Conservation (phyloP, 805 yeast genomes). For the Debaryomyces maramus region DNA sequence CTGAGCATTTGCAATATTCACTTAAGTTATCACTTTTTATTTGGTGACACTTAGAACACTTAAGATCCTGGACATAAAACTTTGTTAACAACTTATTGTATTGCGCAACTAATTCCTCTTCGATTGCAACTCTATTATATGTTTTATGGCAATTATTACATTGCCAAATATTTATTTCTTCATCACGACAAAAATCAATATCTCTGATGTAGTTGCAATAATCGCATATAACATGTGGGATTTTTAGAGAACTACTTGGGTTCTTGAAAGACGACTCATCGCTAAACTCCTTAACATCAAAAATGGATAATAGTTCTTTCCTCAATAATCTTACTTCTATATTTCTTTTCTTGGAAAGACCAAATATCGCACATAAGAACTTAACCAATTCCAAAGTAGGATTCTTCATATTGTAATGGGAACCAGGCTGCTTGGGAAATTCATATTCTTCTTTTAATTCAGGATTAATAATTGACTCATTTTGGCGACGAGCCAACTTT, state of each 20-base stretch:
- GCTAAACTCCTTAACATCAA: slow-evolving; percentile 85
- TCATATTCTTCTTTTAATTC: slow-evolving; percentile 62
- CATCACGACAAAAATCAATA: slow-evolving; percentile 79
- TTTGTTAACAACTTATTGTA: slow-evolving; percentile 54
- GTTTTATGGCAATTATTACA: slow-evolving; percentile 67
- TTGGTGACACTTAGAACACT: slow-evolving; percentile 73
- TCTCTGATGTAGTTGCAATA: slow-evolving; percentile 74
- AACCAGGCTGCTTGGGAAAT: slow-evolving; percentile 79
- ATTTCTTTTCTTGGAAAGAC: slow-evolving; percentile 60
- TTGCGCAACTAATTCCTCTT: slow-evolving; percentile 74
- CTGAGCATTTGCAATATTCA: slow-evolving; percentile 83
- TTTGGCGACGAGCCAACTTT: slow-evolving; percentile 66
- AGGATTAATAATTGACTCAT: slow-evolving; percentile 68
- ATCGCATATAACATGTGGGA: slow-evolving; percentile 74
- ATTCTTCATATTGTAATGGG: slow-evolving; percentile 54
- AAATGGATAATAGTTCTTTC: slow-evolving; percentile 65
- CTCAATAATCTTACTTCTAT: slow-evolving; percentile 76
- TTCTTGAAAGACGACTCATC: slow-evolving; percentile 68
- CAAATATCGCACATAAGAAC: slow-evolving; percentile 67
- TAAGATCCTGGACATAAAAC: slow-evolving; percentile 76
- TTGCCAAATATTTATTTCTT: slow-evolving; percentile 50
- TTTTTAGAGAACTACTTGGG: slow-evolving; percentile 68
- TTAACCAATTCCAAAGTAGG: slow-evolving; percentile 84
- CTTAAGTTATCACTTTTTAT: slow-evolving; percentile 70
- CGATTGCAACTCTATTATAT: slow-evolving; percentile 68